Conservation (phyloP, 1,284 basidiomycete species). For the Vanrija sp. region DNA sequence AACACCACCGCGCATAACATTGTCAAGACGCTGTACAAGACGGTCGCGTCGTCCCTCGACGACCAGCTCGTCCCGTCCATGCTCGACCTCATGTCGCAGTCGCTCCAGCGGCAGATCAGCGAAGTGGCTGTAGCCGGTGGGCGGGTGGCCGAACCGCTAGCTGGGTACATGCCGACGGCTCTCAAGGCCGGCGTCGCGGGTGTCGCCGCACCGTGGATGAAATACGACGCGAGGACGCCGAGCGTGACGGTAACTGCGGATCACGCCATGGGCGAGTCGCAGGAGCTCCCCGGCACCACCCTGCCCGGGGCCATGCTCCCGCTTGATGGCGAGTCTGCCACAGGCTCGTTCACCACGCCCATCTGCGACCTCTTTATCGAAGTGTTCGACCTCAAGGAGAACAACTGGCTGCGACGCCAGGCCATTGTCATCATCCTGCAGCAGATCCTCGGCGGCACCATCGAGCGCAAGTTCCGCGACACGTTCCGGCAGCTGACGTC, state of each 20-base stretch:
- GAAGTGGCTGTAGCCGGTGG: conserved; percentile 76
- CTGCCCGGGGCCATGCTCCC: conserved; percentile 60
- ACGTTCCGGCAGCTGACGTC: conserved; percentile 62
- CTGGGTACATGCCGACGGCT: conserved; percentile 48
- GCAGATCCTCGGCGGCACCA: conserved; percentile 89
- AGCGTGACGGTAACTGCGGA: background rate
- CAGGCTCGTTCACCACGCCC: conserved; percentile 82
- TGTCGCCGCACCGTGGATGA: background rate
- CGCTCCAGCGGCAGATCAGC: conserved; percentile 75
- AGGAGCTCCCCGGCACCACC: conserved; percentile 48
- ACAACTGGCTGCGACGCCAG: conserved; percentile 92
- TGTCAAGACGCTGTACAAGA: conserved; percentile 78
- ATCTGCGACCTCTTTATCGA: conserved; percentile 91
- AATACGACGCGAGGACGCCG: background rate
- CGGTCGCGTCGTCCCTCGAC: conserved; percentile 85
- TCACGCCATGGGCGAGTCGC: background rate
- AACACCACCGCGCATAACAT: conserved; percentile 56
- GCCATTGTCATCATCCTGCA: conserved; percentile 94
- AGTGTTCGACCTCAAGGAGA: conserved; percentile 89
- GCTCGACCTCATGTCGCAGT: conserved; percentile 71
- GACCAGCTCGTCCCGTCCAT: conserved; percentile 91
- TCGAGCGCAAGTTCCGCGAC: conserved; percentile 82
- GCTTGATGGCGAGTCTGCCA: conserved; percentile 75
- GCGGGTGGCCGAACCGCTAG: conserved; percentile 64
- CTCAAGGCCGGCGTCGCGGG: conserved; percentile 51